Base-by-base conservation (phyloP, 495 filamentous ascomycete species). In the Mytilinidion resinicola region DNA sequence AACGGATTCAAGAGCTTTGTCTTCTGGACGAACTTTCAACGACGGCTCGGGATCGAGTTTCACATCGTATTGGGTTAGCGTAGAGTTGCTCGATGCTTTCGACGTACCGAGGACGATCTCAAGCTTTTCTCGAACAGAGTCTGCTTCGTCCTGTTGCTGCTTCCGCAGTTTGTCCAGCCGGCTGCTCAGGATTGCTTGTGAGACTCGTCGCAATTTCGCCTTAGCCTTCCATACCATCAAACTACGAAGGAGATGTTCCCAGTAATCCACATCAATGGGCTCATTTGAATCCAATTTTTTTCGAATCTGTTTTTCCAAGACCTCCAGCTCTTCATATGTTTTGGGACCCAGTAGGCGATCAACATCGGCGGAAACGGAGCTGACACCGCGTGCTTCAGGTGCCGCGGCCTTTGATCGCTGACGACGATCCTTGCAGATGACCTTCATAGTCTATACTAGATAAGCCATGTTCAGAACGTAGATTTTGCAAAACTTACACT, bases 231-330 rank as follows among this genome's bases (percentile, higher is more conserved):
- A 96, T 3, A 95, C 84, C 12, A 85, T 77, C 41, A 98, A 74
- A 67, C 86, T 95, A 61, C 85, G 82, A 48, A 97, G 77, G 2
- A 98, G 79, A 65, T 95, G 88, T 63, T 95, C 90, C 93, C 93
- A 98, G 70, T 97, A 98, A 70, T 98, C 93, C 4, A 86, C 89
- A 74, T 98, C 95, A 66, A 97, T 90, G 9, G 88, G 86, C 69
- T 96, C 91, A 61, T 95, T 85, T 11, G 89, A 93, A 42, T 85
- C 78, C 39, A 98, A 71, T 71, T 97, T 98, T 9, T 75, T 74
- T 61, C 80, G 82, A 63, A 98, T 91, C 70, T 96, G 90, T 53
- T 76, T 80, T 73, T 97, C 93, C 25, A 98, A 77, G 19, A 77
- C 78, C 69, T 90, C 83, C 6, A 98, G 78, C 64, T 97, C 89